Evolutionary conservation across 352 stramenopile species (phyloP).

Genomic region (Plasmopara halstedii): DNA sequence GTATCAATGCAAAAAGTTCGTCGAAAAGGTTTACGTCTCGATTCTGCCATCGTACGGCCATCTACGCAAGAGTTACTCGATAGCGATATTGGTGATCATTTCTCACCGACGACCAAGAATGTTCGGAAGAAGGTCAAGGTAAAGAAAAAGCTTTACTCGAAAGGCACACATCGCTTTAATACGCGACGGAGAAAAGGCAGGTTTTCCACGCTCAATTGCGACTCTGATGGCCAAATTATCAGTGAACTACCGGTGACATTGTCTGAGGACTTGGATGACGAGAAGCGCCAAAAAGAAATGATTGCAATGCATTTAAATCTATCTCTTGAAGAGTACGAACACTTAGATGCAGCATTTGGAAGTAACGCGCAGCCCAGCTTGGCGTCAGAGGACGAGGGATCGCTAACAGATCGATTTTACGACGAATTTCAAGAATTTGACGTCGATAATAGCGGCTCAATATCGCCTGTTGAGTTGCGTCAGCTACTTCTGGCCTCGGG

Average conservation of each 20-base stretch:
- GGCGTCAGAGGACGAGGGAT: constrained; percentile 7
- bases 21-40: constrained; percentile 39
- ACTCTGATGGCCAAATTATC: constrained; percentile 28
- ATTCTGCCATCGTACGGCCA: constrained; percentile 30
- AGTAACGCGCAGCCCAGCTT: constrained; percentile 5
- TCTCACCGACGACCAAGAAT: constrained; percentile 5
- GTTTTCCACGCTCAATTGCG: constrained; percentile 27
- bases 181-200: constrained; percentile 11
- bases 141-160: constrained; percentile 5
- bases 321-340: constrained; percentile 61
- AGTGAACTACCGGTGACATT: constrained; percentile 4
- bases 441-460: constrained; percentile 64
- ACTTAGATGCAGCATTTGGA: constrained; percentile 51
- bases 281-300: constrained; percentile 30
- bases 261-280: constrained; percentile 45
- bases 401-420: constrained; percentile 43
- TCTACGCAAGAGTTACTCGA: constrained; percentile 14
- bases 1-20: constrained; percentile 18
- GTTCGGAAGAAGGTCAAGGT: constrained; percentile 9
- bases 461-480: constrained; percentile 63
- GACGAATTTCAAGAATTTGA: constrained; percentile 68
- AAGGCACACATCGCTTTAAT: constrained; percentile 1
- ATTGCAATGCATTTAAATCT: constrained; percentile 60
- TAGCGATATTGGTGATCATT: constrained; percentile 2
- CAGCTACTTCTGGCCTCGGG: constrained; percentile 47